Conservation (phyloP, 2,329 filamentous ascomycete genomes). For the Ascochyta clinopodiicola region DNA sequence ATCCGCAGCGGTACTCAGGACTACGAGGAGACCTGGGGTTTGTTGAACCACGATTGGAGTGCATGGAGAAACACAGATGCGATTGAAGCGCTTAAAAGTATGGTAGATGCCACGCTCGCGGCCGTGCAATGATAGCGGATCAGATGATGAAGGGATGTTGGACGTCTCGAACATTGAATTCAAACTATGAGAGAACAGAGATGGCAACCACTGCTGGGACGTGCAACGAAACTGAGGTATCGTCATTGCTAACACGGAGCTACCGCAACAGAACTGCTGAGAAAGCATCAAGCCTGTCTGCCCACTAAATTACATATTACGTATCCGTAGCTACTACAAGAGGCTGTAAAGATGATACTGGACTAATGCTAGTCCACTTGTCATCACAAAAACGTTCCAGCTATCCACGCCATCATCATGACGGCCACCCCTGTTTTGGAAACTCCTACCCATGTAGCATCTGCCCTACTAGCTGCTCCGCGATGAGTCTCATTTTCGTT, state of each 20-base stretch:
- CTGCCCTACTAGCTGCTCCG: too few relatives aligned
- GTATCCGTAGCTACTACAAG: too few relatives aligned
- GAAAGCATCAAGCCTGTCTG: too few relatives aligned
- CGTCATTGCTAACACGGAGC: too few relatives aligned
- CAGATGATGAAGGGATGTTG: background rate
- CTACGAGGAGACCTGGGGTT: conserved; percentile 61
- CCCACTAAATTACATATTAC: too few relatives aligned
- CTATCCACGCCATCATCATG: background rate
- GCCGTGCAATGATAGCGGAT: conserved; percentile 9
- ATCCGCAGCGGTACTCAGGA: conserved; percentile 56
- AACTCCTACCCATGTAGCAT: too few relatives aligned
- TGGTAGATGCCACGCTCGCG: conserved; percentile 49
- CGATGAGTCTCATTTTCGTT: too few relatives aligned
- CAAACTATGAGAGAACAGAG: too few relatives aligned
- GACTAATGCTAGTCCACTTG: background rate
- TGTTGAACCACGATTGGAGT: conserved; percentile 55
- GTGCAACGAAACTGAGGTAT: too few relatives aligned
- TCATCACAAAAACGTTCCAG: background rate
- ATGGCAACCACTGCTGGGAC: too few relatives aligned
- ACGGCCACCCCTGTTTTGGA: background rate
- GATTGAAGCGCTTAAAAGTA: conserved; percentile 58
- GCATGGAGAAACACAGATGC: conserved; percentile 49
- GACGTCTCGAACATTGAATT: background rate
- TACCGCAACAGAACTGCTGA: too few relatives aligned
- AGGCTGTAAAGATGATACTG: too few relatives aligned